Percentiles rank a stretch among this genome's conserved stretches.
These are phyloP conservation scores for Colletotrichum tropicicola DNA, from an alignment of 2,329 filamentous ascomycete species.

Conservation along the genomic window DNA sequence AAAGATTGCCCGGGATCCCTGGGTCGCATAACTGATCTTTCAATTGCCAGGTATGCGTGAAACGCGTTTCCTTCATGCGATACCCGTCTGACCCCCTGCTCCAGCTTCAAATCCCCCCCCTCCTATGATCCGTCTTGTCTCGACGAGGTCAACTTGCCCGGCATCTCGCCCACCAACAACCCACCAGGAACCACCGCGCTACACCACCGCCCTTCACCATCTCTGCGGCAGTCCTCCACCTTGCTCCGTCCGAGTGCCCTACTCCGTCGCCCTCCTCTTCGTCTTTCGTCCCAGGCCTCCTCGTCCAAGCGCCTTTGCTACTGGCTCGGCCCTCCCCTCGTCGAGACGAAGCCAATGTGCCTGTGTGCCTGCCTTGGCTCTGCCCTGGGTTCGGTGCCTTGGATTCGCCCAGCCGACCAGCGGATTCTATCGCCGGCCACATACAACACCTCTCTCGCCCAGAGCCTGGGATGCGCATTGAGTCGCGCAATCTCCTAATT, in stretches of 20 bases:
- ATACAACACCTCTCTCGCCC: not conserved
- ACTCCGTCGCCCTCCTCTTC: not conserved
- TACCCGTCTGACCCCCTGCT: slow-evolving; percentile 36
- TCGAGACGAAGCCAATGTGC: slow-evolving; percentile 4
- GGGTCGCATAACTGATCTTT: slow-evolving; percentile 55
- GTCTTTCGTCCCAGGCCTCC: slow-evolving; percentile 17
- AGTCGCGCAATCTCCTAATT: slow-evolving; percentile 17
- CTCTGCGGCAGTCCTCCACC: slow-evolving; percentile 5
- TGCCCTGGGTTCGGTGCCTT: no score
- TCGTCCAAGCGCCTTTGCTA: slow-evolving; percentile 15
- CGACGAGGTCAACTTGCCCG: slow-evolving; percentile 17
- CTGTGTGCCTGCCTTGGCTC: not conserved
- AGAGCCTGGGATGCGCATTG: slow-evolving; percentile 18
- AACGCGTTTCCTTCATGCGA: slow-evolving; percentile 57
- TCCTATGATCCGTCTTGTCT: slow-evolving; percentile 23
- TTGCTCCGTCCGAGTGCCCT: slow-evolving; percentile 14
- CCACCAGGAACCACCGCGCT: slow-evolving; percentile 1
- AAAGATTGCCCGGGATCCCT: slow-evolving; percentile 39
- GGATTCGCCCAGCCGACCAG: not conserved
- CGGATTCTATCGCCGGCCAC: not conserved
- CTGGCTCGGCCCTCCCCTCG: slow-evolving; percentile 22
- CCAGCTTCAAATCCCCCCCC: slow-evolving; percentile 15
- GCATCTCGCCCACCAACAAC: not conserved
- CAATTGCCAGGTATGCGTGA: slow-evolving; percentile 57
- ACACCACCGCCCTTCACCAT: not conserved